phyloP scores from a whole-genome alignment of 2,329 filamentous ascomycete genomes.

The Botrytis porri region DNA sequence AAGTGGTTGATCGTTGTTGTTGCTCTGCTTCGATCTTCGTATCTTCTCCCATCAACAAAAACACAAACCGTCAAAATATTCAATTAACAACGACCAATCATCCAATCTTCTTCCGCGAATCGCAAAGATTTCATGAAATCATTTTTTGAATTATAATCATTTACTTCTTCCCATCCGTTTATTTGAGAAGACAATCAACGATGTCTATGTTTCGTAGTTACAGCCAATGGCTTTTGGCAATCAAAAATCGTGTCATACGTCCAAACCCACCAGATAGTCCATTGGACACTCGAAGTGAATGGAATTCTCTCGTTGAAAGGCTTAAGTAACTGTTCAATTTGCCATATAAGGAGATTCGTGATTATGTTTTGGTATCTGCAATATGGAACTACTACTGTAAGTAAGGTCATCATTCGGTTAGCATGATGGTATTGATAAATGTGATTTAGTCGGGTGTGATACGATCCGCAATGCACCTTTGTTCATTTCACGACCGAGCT shows the following conservation, averaged over 20 bases:
- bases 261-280: neutral
- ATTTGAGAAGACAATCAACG: neutral
- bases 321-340: too few relatives aligned
- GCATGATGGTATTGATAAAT: too few relatives aligned
- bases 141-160: neutral
- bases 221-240: neutral
- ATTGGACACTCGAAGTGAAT: neutral
- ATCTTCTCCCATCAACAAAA: neutral
- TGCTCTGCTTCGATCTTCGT: neutral
- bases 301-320: neutral
- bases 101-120: neutral
- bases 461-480: too few relatives aligned
- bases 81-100: neutral
- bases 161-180: neutral
- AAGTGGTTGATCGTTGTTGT: neutral
- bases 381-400: neutral
- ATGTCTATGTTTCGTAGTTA: neutral
- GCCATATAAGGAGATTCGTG: neutral
- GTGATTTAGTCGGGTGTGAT: too few relatives aligned
- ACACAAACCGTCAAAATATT: neutral
- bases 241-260: neutral
- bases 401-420: too few relatives aligned
- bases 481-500: too few relatives aligned
- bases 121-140: neutral
- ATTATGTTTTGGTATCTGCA: neutral